Percentiles rank a stretch among this genome's conserved stretches.
Evolutionary conservation across 306 rosid species (phyloP).

Genomic region (Prunus armeniaca): DNA sequence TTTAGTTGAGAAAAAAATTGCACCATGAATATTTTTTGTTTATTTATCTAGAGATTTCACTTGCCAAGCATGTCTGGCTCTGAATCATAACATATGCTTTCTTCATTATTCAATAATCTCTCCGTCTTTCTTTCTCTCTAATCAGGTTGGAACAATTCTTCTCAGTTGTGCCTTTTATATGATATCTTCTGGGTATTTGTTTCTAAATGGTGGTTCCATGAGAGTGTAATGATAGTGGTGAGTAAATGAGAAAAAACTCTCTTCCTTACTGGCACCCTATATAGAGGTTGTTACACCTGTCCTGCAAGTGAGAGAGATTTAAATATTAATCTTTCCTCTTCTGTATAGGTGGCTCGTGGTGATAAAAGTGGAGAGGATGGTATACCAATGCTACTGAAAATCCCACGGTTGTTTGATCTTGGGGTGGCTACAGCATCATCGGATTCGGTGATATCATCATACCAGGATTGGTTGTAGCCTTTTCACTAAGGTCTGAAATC

Average conservation of each 20-base stretch:
- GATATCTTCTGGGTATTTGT: conserved; percentile 98
- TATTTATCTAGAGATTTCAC: neutral
- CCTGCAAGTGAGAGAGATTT: neutral
- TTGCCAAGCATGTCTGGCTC: neutral
- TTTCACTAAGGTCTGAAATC: conserved; percentile 72
- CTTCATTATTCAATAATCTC: conserved; percentile 3
- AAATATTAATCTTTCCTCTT: conserved; percentile 9
- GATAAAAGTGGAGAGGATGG: conserved; percentile 98
- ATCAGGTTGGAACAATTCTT: conserved; percentile 98
- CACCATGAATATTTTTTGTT: neutral
- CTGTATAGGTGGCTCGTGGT: conserved; percentile 92
- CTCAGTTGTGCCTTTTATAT: conserved; percentile 92
- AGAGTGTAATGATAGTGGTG: conserved; percentile 99
- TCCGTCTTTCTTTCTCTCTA: neutral
- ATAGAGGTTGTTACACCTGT: neutral
- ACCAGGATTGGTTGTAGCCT: conserved; percentile 93
- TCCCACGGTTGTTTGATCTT: conserved; percentile 94
- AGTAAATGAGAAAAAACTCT: conserved; percentile 32
- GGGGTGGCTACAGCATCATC: conserved; percentile 99
- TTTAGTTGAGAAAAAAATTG: neutral
- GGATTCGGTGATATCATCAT: conserved; percentile 98
- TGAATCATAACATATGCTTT: neutral
- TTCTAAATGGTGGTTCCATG: conserved; percentile 94
- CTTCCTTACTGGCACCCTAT: neutral
- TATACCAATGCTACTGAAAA: conserved; percentile 96